A percentile compares a stretch with the other conserved stretches of the same genome.
Conservation (phyloP, 1,284 basidiomycete species). For the Chalciporus sp. region DNA sequence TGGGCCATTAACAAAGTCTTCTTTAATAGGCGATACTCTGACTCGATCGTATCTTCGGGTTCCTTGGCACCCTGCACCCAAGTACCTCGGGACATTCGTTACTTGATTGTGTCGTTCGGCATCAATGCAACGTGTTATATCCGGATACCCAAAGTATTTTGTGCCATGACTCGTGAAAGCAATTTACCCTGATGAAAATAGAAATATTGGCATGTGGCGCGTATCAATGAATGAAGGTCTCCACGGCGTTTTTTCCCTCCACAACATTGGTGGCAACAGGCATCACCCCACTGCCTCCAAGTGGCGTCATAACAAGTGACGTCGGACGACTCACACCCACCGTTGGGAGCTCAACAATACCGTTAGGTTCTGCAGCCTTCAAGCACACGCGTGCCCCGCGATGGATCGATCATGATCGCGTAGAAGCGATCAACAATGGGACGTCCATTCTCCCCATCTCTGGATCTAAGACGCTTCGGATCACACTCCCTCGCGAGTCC, state of each 20-base stretch:
- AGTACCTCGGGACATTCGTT: too few species aligned
- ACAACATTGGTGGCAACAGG: not conserved
- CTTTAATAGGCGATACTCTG: too few species aligned
- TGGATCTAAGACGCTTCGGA: slow-evolving; percentile 10
- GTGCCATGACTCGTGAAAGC: too few species aligned
- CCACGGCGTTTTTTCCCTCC: not conserved
- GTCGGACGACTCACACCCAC: not conserved
- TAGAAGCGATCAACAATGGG: slow-evolving; percentile 10
- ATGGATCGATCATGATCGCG: slow-evolving; percentile 27
- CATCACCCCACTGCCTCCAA: not conserved
- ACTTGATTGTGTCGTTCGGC: too few species aligned
- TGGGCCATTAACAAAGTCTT: too few species aligned
- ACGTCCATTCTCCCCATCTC: slow-evolving; percentile 6
- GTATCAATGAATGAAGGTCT: not conserved
- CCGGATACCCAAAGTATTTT: too few species aligned
- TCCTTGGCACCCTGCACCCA: too few species aligned
- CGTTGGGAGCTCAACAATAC: not conserved
- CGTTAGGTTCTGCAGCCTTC: not conserved
- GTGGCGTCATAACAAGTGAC: not conserved
- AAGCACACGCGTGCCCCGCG: not conserved
- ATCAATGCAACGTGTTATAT: too few species aligned
- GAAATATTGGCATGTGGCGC: not conserved
- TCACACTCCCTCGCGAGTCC: slow-evolving; percentile 1
- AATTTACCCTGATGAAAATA: not conserved
- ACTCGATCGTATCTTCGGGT: too few species aligned